Percentiles rank a stretch among this genome's conserved stretches.
These are phyloP conservation scores for Pouteria glomerata DNA, from an alignment of 148 eudicot species.

Conservation along the genomic window DNA sequence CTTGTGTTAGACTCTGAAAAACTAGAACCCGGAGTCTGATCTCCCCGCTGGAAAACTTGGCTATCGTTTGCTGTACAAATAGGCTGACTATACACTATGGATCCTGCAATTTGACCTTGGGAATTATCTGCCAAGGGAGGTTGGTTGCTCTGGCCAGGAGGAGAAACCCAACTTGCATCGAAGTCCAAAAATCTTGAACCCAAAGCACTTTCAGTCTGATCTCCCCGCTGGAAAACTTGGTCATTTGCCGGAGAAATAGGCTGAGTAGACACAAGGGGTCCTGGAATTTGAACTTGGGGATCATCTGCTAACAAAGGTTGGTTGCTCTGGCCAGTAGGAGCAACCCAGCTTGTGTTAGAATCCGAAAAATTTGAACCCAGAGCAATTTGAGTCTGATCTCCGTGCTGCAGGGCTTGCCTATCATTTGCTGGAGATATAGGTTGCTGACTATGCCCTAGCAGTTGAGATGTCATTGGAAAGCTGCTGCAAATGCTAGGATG, in stretches of 20 bases:
- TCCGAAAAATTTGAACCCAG: constrained; percentile 8
- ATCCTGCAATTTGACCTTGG: too few species aligned
- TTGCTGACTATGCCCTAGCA: too few species aligned
- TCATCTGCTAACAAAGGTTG: too few species aligned
- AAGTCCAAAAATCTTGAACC: constrained; percentile 10
- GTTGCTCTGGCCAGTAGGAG: constrained; percentile 17
- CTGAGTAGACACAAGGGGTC: too few species aligned
- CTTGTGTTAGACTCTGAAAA: constrained; percentile 12
- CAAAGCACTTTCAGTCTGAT: too few species aligned
- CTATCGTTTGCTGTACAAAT: too few species aligned
- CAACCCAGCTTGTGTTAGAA: constrained; percentile 10
- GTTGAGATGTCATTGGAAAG: too few species aligned
- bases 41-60: constrained; percentile 13
- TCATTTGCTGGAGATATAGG: constrained; percentile 18
- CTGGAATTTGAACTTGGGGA: too few species aligned
- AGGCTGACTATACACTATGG: too few species aligned
- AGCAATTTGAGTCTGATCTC: constrained; percentile 17
- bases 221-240: constrained; percentile 20
- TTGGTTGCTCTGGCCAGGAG: constrained; percentile 20
- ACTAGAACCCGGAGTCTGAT: constrained; percentile 14
- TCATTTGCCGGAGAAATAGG: too few species aligned
- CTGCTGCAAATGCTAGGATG: too few species aligned
- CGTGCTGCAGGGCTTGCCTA: constrained; percentile 20
- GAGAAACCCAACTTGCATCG: constrained; percentile 6
- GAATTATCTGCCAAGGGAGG: too few species aligned